phyloP scores from a whole-genome alignment of 2,329 filamentous ascomycete species.

The Colletotrichum salicis region DNA sequence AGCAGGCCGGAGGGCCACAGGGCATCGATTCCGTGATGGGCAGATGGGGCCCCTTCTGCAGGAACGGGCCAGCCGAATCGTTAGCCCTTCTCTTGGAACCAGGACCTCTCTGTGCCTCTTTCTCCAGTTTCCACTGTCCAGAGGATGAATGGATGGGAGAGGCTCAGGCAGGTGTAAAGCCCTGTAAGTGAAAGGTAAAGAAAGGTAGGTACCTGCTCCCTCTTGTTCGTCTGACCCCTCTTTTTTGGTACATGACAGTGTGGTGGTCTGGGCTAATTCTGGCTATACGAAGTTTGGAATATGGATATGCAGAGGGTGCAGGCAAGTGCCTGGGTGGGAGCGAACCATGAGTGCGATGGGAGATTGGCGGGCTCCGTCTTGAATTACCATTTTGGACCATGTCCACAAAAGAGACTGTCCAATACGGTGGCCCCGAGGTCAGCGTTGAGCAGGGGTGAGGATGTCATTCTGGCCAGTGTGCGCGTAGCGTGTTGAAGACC shows the following conservation, averaged over 20 bases:
- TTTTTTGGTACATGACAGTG: slow-evolving; percentile 20
- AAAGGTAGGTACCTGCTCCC: background rate
- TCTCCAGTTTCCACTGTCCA: slow-evolving; percentile 11
- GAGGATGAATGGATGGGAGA: background rate
- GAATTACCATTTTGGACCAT: slow-evolving; percentile 30
- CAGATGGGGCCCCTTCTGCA: slow-evolving; percentile 29
- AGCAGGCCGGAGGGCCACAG: slow-evolving; percentile 13
- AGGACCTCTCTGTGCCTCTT: background rate
- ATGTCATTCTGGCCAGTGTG: background rate
- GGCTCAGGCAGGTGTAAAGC: too few species aligned
- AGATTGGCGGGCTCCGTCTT: slow-evolving; percentile 32
- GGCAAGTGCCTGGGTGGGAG: slow-evolving; percentile 31
- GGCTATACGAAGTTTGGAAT: slow-evolving; percentile 36
- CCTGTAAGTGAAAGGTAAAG: background rate
- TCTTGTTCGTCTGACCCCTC: slow-evolving; percentile 23
- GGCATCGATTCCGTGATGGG: slow-evolving; percentile 33
- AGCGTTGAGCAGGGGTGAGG: slow-evolving; percentile 9
- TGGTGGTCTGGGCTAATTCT: slow-evolving; percentile 31
- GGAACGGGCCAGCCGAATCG: slow-evolving; percentile 33
- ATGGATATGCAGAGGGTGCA: slow-evolving; percentile 34
- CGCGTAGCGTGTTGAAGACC: background rate
- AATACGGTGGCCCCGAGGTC: slow-evolving; percentile 31
- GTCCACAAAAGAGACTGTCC: slow-evolving; percentile 25
- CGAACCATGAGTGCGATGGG: slow-evolving; percentile 32
- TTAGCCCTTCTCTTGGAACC: slow-evolving; percentile 15